A percentile compares a stretch with the other conserved stretches of the same genome.
These are phyloP conservation scores for Botrytis byssoidea DNA, from an alignment of 2,329 filamentous ascomycete species.

Conservation along the genomic window DNA sequence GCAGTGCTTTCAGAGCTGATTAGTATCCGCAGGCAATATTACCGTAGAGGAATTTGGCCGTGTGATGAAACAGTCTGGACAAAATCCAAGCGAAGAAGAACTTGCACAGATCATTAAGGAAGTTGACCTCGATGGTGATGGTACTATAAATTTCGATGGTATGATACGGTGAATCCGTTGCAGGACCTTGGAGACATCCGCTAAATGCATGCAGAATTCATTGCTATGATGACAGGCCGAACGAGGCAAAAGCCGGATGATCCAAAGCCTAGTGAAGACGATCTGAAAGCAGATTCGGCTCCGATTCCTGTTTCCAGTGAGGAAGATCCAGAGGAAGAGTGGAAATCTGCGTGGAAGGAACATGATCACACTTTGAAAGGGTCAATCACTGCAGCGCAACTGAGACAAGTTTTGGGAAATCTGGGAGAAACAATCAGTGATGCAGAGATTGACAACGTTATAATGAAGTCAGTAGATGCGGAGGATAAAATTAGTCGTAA, in stretches of 20 bases:
- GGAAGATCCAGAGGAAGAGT: conserved; percentile 34
- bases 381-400: conserved; percentile 40
- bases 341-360: conserved; percentile 41
- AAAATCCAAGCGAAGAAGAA: conserved; percentile 41
- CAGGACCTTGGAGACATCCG: background rate
- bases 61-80: conserved; percentile 21
- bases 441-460: conserved; percentile 37
- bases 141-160: conserved; percentile 65
- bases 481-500: conserved; percentile 42
- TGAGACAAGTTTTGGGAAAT: conserved; percentile 40
- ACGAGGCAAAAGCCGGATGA: conserved; percentile 27
- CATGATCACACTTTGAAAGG: conserved; percentile 40
- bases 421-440: conserved; percentile 41
- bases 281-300: background rate
- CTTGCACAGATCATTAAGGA: conserved; percentile 67
- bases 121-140: conserved; percentile 63
- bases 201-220: conserved; percentile 40
- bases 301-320: background rate
- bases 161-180: background rate
- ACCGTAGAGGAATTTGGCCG: conserved; percentile 20
- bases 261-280: background rate
- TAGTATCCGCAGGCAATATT: conserved; percentile 16
- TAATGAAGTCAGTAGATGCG: conserved; percentile 41
- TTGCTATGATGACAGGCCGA: conserved; percentile 46
- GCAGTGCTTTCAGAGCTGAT: background rate